These are phyloP conservation scores for Myxozyma mucilagina DNA, from an alignment of 805 yeast genomes.

Conservation along the genomic window DNA sequence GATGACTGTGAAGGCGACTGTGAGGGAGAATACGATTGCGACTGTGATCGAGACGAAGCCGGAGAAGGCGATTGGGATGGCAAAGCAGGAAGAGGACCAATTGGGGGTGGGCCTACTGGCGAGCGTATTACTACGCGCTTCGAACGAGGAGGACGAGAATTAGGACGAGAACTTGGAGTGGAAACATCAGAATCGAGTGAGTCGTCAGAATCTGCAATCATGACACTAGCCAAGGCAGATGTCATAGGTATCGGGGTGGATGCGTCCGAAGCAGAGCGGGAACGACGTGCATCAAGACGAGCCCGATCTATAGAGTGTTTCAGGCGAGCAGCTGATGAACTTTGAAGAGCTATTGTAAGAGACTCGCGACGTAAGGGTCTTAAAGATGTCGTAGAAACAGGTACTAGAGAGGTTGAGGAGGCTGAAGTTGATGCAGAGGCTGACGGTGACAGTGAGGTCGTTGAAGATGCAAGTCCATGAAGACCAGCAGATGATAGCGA, in stretches of 20 bases:
- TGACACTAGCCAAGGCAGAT: not conserved
- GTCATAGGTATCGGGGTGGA: not conserved
- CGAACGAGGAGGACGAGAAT: not conserved
- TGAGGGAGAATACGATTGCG: not conserved
- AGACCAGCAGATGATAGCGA: not conserved
- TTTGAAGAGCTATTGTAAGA: not conserved
- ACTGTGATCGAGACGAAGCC: not conserved
- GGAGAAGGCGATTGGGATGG: not conserved
- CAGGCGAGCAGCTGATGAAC: conserved; percentile 6
- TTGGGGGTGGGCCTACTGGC: conserved; percentile 14
- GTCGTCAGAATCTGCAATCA: not conserved
- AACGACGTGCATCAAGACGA: conserved; percentile 3
- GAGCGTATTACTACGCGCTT: conserved; percentile 5
- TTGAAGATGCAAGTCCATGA: not conserved
- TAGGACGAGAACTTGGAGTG: not conserved
- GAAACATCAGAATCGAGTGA: not conserved
- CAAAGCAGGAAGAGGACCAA: conserved; percentile 10
- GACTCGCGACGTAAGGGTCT: conserved; percentile 24
- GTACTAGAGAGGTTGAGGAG: not conserved
- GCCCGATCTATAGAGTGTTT: conserved; percentile 5
- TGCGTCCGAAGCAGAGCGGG: conserved; percentile 6
- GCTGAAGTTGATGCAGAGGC: conserved; percentile 4
- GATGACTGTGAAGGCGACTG: not conserved
- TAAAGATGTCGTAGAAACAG: not conserved
- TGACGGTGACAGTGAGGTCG: conserved; percentile 10